These are phyloP conservation scores for Friedmanniomyces simplex DNA, from an alignment of 495 filamentous ascomycete species.

Conservation along the genomic window DNA sequence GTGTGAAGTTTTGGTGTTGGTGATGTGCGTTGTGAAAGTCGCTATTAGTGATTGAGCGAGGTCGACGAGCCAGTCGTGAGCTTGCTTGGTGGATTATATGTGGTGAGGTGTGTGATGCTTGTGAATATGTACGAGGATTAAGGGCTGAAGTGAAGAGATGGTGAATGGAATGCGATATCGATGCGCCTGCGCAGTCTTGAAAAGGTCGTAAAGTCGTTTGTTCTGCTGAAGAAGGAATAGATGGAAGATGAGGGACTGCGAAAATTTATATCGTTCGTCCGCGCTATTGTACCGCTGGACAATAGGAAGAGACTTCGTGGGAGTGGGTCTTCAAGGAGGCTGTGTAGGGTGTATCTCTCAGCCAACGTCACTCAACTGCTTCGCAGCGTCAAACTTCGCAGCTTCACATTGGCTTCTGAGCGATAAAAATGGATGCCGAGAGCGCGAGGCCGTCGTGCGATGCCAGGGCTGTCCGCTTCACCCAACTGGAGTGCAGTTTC, in stretches of 20 bases:
- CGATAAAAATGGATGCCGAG: neutral
- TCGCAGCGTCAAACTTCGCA: neutral
- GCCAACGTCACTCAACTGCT: neutral
- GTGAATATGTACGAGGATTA: neutral
- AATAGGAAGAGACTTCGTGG: neutral
- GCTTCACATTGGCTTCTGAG: too few species aligned
- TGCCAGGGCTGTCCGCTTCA: neutral
- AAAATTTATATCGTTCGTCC: neutral
- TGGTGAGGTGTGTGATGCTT: neutral
- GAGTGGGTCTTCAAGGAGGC: neutral
- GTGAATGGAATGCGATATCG: neutral
- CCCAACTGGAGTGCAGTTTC: neutral
- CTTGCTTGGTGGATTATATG: neutral
- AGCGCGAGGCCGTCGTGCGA: neutral
- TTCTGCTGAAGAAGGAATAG: neutral
- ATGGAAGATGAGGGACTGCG: neutral
- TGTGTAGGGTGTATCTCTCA: neutral
- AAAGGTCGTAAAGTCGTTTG: neutral
- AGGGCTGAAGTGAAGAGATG: neutral
- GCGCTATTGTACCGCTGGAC: neutral
- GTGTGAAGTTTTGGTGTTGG: neutral
- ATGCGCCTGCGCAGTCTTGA: neutral
- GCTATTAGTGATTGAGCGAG: neutral
- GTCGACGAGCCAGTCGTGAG: neutral
- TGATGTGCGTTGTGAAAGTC: neutral